Conservation (phyloP, 192 early-diverging fungal species). For the Paraglomus brasilianum region DNA sequence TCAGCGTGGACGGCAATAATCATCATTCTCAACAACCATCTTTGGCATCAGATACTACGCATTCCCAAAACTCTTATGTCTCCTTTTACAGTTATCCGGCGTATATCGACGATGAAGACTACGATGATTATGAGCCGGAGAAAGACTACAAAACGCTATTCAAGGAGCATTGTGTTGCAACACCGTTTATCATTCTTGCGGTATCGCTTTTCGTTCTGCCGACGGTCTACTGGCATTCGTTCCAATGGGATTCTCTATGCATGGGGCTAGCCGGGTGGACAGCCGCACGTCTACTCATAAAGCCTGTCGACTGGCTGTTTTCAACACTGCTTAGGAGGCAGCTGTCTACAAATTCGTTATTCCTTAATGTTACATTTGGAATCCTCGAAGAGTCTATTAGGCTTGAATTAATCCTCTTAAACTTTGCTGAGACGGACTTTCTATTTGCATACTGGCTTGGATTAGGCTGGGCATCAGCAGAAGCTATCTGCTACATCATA, state of each 20-base stretch:
- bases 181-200: background rate
- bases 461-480: constrained; percentile 40
- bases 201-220: background rate
- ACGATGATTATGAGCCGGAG: constrained; percentile 12
- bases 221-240: background rate
- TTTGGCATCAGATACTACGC: too few species aligned
- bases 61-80: too few species aligned
- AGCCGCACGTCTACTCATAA: constrained; percentile 32
- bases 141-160: constrained; percentile 10
- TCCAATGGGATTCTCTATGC: constrained; percentile 31
- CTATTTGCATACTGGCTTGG: constrained; percentile 42
- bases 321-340: constrained; percentile 19
- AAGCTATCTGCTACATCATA: constrained; percentile 42
- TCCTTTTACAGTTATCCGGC: too few species aligned
- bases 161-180: background rate
- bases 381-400: constrained; percentile 35
- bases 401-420: background rate
- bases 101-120: too few species aligned
- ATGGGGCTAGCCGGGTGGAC: constrained; percentile 39
- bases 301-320: constrained; percentile 36
- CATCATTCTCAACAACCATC: too few species aligned
- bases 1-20: too few species aligned
- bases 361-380: constrained; percentile 33
- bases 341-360: constrained; percentile 27
- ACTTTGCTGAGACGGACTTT: constrained; percentile 30